A percentile compares a stretch with the other conserved stretches of the same genome.
Evolutionary conservation across 192 early-diverging fungal genomes (phyloP).

Genomic region (Backusella sp.): DNA sequence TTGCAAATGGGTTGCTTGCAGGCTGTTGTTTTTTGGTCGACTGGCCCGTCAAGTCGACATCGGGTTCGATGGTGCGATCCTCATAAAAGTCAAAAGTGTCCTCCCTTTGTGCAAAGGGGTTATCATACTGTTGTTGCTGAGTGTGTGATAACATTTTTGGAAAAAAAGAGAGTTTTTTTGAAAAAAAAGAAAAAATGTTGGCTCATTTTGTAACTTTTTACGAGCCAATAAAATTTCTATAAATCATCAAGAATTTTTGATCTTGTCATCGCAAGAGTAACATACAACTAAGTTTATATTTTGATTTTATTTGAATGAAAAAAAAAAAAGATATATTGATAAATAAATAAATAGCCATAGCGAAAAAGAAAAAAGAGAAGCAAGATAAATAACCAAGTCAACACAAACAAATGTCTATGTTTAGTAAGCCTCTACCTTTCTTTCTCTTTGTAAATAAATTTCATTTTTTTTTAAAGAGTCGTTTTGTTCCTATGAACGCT

Average conservation of each 20-base stretch:
- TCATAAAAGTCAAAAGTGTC: constrained; percentile 11
- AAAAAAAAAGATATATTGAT: no score
- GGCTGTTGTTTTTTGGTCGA: constrained; percentile 18
- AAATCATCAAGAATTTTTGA: background rate
- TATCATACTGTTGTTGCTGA: constrained; percentile 22
- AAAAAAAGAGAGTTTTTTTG: background rate
- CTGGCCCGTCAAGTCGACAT: constrained; percentile 35
- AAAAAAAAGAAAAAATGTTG: background rate
- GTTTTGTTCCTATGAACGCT: background rate
- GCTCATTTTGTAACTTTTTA: background rate
- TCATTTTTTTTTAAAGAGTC: no score
- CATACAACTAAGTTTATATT: no score
- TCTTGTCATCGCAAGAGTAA: no score
- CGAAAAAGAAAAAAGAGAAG: no score
- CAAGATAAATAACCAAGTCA: no score
- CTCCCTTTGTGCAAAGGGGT: constrained; percentile 27
- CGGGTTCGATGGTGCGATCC: constrained; percentile 26
- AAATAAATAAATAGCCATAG: no score
- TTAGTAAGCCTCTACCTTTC: no score
- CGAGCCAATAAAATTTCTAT: background rate
- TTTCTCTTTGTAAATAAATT: no score
- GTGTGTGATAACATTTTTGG: constrained; percentile 11
- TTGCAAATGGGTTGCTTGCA: constrained; percentile 23
- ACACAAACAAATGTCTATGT: no score
- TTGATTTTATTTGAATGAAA: no score